Base-by-base conservation (phyloP, 108 stramenopile species). In the Nitzschia inconspicua region DNA sequence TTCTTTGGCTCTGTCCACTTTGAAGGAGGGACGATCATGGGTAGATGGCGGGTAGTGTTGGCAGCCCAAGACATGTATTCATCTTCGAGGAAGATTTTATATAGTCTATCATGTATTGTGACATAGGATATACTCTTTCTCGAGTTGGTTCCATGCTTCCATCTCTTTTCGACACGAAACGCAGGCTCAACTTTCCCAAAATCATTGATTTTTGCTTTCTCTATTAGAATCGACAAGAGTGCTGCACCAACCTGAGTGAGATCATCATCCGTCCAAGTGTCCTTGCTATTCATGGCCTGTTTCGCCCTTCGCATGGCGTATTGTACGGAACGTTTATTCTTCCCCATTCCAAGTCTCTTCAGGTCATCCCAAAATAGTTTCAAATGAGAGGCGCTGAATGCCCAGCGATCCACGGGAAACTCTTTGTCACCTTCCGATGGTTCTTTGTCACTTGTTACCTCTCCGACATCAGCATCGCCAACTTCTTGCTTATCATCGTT, bases 21-120 rank as follows among this genome's bases (percentile, higher is more conserved):
- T 29, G 66, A 66, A 0, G 97, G 97, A 24, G 95, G 94, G 11
- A 95, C 76, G 32, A 96, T 75, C 97, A 98, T 98, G 6, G 97
- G 97, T 34, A 81, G 87, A 50, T 79, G 71, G 16, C 86, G 53
- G 24, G 79, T 86, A 26, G 79, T 82, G 60, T 44, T 57, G n/a
- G 69, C 58, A 30, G 69, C 47, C 53, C 73, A 49, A 46, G 63
- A 60, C 22, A 63, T 37, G 37, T 77, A 49, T 36, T 77, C 60
- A 32, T 77, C 75, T 31, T 77, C 72, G 6, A 76, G 47, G 52
- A 83, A 54, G 29, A 66, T 39, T 34, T 74, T 70, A 29, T 53
- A 69, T 4, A 91, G 44, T 10, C 65, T 59, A 22, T 77, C 66
- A 29, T 82, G 60, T 24, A 84, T 41, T 4, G 70, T 61, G 42